phyloP scores from a whole-genome alignment of 345 rosid species.

The Citrus reticulata region DNA sequence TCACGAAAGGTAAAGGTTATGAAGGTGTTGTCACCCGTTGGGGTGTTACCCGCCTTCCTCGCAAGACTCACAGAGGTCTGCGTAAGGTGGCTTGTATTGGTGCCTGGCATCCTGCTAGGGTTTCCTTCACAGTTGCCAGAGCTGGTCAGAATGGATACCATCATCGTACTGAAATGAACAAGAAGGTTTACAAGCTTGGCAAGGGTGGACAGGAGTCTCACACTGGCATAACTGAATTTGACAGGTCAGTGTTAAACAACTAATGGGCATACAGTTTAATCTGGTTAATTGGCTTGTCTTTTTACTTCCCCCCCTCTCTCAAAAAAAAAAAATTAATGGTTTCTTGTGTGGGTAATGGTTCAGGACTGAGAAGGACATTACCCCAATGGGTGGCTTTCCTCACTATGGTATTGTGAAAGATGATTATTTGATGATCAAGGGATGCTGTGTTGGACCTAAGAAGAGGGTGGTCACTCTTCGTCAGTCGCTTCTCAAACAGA shows the following conservation, averaged over 20 bases:
- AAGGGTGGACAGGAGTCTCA: slow-evolving; percentile 65
- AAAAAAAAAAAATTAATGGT: neutral
- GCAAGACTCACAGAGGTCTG: slow-evolving; percentile 89
- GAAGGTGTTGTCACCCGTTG: slow-evolving; percentile 94
- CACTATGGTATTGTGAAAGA: slow-evolving; percentile 79
- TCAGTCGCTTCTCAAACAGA: slow-evolving; percentile 62
- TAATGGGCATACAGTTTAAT: neutral
- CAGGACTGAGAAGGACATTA: slow-evolving; percentile 82
- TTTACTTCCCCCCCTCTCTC: rapidly evolving
- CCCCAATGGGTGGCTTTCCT: slow-evolving; percentile 83
- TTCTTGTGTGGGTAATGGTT: neutral
- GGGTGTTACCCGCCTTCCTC: slow-evolving; percentile 91
- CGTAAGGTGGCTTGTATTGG: slow-evolving; percentile 96
- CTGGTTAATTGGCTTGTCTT: neutral
- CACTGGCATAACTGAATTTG: slow-evolving; percentile 66
- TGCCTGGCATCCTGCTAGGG: slow-evolving; percentile 96
- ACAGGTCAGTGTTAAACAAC: slow-evolving; percentile 39
- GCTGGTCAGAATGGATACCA: slow-evolving; percentile 98
- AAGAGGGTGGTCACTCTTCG: slow-evolving; percentile 86
- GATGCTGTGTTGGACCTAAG: slow-evolving; percentile 85
- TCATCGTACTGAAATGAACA: slow-evolving; percentile 90
- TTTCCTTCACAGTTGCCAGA: slow-evolving; percentile 88
- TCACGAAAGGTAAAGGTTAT: slow-evolving; percentile 85
- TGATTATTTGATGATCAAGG: slow-evolving; percentile 76
- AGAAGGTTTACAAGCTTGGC: slow-evolving; percentile 76